phyloP scores from a whole-genome alignment of 768 basidiomycete species.

The Boletales sp. region DNA sequence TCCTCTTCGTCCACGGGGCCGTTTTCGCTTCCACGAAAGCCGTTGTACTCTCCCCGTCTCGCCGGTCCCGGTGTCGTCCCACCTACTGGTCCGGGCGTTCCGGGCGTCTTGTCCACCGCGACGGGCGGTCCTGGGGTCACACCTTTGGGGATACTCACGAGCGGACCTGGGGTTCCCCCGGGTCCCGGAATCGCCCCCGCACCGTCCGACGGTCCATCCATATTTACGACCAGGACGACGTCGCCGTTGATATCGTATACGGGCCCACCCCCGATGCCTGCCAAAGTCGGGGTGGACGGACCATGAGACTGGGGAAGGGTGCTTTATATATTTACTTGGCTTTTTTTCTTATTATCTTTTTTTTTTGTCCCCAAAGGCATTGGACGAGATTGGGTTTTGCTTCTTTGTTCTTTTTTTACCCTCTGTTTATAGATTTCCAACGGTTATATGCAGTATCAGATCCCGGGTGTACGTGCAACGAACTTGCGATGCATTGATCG shows the following conservation, averaged over 20 bases:
- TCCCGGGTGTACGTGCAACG: too few species aligned
- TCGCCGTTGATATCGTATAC: constrained; percentile 25
- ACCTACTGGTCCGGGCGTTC: constrained; percentile 25
- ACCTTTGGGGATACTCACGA: constrained; percentile 24
- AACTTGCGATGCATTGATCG: too few species aligned
- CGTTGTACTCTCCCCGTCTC: constrained; percentile 29
- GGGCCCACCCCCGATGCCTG: too few species aligned
- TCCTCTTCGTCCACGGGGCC: constrained; percentile 16
- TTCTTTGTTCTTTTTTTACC: too few species aligned
- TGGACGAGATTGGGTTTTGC: too few species aligned
- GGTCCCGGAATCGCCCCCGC: constrained; percentile 28
- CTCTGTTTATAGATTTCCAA: too few species aligned
- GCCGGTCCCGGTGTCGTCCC: constrained; percentile 29
- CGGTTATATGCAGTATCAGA: too few species aligned
- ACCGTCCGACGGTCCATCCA: not conserved
- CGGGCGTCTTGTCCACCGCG: constrained; percentile 20
- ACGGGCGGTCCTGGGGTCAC: constrained; percentile 18
- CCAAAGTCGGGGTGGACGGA: constrained; percentile 19
- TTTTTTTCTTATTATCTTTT: not conserved
- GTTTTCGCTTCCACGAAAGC: constrained; percentile 23
- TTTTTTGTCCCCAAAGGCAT: not conserved
- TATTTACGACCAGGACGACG: constrained; percentile 16
- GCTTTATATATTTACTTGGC: not conserved
- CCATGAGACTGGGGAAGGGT: constrained; percentile 1
- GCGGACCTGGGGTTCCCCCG: constrained; percentile 26